phyloP scores from a whole-genome alignment of 306 rosid genomes.

The Vachellia pachyceras region DNA sequence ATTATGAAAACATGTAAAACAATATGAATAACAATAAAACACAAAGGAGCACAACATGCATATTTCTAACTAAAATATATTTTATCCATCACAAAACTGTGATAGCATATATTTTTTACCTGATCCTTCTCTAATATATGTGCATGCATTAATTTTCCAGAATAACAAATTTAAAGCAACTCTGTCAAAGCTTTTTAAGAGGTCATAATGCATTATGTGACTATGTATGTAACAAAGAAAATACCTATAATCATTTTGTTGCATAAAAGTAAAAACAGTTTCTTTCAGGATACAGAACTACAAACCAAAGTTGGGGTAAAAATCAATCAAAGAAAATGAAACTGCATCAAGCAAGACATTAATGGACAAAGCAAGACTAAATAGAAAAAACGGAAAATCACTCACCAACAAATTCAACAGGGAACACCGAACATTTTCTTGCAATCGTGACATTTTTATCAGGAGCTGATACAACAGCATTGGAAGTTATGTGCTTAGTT shows the following conservation, averaged over 20 bases:
- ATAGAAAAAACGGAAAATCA: conserved; percentile 7
- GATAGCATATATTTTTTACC: neutral
- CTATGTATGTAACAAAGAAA: neutral
- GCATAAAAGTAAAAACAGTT: neutral
- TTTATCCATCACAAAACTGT: neutral
- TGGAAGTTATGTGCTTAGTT: conserved; percentile 76
- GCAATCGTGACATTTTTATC: conserved; percentile 93
- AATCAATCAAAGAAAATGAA: conserved; percentile 16
- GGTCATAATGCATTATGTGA: neutral
- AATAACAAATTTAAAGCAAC: neutral
- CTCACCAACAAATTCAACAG: conserved; percentile 97
- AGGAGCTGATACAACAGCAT: conserved; percentile 80
- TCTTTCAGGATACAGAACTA: neutral
- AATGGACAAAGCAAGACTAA: neutral
- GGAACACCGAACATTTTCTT: conserved; percentile 90
- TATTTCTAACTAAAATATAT: conserved; percentile 6
- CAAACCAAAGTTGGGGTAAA: neutral
- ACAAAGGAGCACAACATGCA: neutral
- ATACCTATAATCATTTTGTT: neutral
- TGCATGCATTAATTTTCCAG: neutral
- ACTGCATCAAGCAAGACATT: neutral
- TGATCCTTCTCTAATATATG: neutral
- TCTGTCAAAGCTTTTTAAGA: neutral
- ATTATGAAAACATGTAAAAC: neutral
- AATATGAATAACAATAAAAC: conserved; percentile 16